Percentiles rank a stretch among this genome's conserved stretches.
Conservation (phyloP, 108 stramenopile species). For the Cyclotella sp. region DNA sequence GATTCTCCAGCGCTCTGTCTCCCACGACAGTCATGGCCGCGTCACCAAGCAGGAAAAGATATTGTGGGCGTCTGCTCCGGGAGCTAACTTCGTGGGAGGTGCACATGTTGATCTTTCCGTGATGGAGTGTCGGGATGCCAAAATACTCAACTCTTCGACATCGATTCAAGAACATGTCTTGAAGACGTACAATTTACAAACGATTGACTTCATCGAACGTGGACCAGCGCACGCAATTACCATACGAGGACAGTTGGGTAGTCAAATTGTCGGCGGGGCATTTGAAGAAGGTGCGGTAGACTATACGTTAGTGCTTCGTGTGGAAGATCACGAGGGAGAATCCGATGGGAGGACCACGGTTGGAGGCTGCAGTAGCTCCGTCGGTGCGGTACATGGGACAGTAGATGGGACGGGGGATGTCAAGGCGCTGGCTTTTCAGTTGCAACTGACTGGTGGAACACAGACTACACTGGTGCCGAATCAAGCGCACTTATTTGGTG, state of each 20-base stretch:
- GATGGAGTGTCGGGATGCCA: not conserved
- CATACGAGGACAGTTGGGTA: conserved; percentile 28
- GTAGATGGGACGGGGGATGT: not conserved
- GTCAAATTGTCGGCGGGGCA: conserved; percentile 20
- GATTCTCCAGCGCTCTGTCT: not conserved
- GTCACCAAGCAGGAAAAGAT: not conserved
- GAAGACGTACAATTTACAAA: conserved; percentile 36
- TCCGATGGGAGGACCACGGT: not conserved
- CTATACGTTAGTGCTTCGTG: conserved; percentile 23
- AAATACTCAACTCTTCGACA: not conserved
- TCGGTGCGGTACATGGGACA: not conserved
- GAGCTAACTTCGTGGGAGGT: conserved; percentile 47
- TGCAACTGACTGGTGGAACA: conserved; percentile 7
- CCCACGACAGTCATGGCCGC: not conserved
- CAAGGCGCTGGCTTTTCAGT: conserved; percentile 1
- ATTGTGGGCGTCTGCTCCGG: conserved; percentile 46
- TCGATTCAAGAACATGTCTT: conserved; percentile 31
- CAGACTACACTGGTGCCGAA: conserved; percentile 29
- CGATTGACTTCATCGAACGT: conserved; percentile 31
- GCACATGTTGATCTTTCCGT: conserved; percentile 18
- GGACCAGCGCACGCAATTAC: conserved; percentile 27
- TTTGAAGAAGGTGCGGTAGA: conserved; percentile 13
- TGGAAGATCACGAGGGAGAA: conserved; percentile 13
- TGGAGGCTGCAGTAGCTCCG: conserved; percentile 4
- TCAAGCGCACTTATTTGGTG: conserved; percentile 36